Evolutionary conservation across 108 stramenopile species (phyloP).

Genomic region (Pseudonitzschia multiseries): DNA sequence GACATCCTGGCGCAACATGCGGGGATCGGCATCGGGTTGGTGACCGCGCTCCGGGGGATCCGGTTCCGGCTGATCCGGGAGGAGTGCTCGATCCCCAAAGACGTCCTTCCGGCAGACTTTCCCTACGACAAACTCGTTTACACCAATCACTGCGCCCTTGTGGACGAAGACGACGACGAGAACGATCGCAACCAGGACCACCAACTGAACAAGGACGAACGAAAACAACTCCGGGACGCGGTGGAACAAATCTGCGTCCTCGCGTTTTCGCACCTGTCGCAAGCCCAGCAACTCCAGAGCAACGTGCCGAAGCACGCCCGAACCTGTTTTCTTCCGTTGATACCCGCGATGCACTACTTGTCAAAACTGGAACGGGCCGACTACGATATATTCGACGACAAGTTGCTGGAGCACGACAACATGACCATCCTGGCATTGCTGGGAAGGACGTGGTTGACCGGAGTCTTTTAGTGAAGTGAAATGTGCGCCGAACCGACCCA

Average conservation of each 20-base stretch:
- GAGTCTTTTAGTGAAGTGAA: conserved; percentile 44
- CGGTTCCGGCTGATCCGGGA: conserved; percentile 56
- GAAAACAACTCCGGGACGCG: conserved; percentile 36
- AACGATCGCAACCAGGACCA: conserved; percentile 15
- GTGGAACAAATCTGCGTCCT: conserved; percentile 50
- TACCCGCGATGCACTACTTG: conserved; percentile 71
- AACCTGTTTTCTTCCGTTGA: conserved; percentile 61
- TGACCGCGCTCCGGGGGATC: conserved; percentile 64
- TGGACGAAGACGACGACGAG: conserved; percentile 13
- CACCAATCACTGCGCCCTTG: not conserved
- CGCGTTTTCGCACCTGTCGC: conserved; percentile 56
- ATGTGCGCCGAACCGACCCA: no score
- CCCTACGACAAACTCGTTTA: conserved; percentile 34
- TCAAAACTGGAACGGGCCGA: conserved; percentile 51
- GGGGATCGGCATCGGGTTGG: conserved; percentile 74
- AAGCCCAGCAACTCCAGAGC: conserved; percentile 63
- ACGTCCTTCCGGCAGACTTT: conserved; percentile 34
- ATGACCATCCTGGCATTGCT: conserved; percentile 46
- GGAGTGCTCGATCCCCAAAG: conserved; percentile 66
- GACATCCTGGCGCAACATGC: conserved; percentile 71
- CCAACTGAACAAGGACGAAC: conserved; percentile 18
- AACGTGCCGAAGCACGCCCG: conserved; percentile 55
- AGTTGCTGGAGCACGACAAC: conserved; percentile 34
- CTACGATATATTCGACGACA: conserved; percentile 70
- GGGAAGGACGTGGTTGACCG: conserved; percentile 70